Percentiles rank a stretch among this genome's conserved stretches.
These are phyloP conservation scores for Fusarium torreyae DNA, from an alignment of 2,329 filamentous ascomycete genomes.

Conservation along the genomic window DNA sequence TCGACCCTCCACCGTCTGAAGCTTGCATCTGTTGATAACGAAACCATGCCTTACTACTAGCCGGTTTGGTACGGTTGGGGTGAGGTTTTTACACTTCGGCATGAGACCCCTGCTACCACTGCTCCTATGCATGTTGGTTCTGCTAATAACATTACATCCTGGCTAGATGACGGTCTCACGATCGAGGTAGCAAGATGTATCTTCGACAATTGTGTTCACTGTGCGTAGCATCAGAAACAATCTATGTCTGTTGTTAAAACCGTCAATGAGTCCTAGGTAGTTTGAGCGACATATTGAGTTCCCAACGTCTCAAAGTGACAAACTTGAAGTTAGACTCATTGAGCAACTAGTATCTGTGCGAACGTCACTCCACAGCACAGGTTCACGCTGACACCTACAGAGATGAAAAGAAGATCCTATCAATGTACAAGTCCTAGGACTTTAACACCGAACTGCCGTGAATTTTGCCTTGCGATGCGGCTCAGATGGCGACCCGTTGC, in stretches of 20 bases:
- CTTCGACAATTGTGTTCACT: neutral
- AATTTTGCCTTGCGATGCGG: neutral
- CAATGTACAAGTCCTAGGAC: neutral
- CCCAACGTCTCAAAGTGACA: neutral
- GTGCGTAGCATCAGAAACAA: neutral
- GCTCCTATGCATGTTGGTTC: conserved; percentile 21
- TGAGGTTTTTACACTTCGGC: conserved; percentile 14
- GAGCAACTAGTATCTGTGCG: neutral
- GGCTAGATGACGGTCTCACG: neutral
- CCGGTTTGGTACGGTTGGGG: neutral
- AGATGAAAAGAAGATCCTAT: neutral
- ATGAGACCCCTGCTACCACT: neutral
- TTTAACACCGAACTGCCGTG: neutral
- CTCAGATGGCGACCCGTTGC: neutral
- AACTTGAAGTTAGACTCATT: neutral
- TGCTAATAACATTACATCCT: neutral
- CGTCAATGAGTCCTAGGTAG: neutral
- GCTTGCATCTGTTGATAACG: neutral
- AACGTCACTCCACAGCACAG: neutral
- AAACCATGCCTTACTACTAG: neutral
- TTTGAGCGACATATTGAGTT: neutral
- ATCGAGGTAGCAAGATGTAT: neutral
- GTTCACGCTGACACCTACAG: neutral
- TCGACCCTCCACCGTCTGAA: too few species aligned
- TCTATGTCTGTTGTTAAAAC: conserved; percentile 3